These are phyloP conservation scores for Huntiella abstrusa DNA, from an alignment of 2,329 filamentous ascomycete species.

Conservation along the genomic window DNA sequence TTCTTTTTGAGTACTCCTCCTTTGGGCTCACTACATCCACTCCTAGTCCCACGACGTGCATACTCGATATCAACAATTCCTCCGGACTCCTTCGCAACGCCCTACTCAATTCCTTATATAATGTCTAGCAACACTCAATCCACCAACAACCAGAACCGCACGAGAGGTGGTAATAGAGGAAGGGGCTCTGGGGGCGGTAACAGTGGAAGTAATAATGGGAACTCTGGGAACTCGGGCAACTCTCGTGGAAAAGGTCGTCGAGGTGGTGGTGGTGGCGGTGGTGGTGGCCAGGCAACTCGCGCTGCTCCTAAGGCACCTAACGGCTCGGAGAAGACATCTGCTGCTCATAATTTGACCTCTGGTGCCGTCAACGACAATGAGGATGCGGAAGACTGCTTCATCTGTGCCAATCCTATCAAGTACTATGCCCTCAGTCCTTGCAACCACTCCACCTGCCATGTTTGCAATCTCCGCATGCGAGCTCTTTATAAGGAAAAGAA, in stretches of 20 bases:
- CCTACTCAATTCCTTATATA: neutral
- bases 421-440: constrained; percentile 83
- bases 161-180: neutral
- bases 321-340: neutral
- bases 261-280: neutral
- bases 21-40: neutral
- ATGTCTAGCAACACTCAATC: constrained; percentile 7
- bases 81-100: too few species aligned
- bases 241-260: constrained; percentile 1
- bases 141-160: neutral
- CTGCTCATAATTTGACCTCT: neutral
- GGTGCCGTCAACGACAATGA: too few species aligned
- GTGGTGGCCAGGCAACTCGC: neutral
- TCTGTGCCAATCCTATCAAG: constrained; percentile 78
- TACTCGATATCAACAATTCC: too few species aligned
- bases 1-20: too few species aligned
- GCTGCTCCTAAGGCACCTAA: constrained; percentile 1
- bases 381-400: constrained; percentile 72
- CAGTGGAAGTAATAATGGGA: neutral
- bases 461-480: constrained; percentile 77
- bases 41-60: too few species aligned
- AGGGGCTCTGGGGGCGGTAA: neutral
- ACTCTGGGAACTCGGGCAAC: neutral
- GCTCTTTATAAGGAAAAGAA: constrained; percentile 92
- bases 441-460: constrained; percentile 93